Base-by-base conservation (phyloP, 73 alveolate genomes). In the Urostyla sp. region DNA sequence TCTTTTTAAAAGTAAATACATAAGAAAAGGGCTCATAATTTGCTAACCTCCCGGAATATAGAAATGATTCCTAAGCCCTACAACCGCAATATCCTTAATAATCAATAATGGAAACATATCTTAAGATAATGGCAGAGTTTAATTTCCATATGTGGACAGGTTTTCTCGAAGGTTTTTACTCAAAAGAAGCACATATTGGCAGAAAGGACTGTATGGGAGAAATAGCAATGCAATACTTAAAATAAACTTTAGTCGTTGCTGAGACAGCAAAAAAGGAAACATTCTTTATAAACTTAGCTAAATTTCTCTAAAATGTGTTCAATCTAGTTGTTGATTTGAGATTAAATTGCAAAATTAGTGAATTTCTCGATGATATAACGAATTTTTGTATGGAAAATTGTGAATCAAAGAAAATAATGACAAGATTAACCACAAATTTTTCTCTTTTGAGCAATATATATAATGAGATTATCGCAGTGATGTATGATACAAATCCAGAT, bases 161-260 rank as follows among this genome's bases (percentile, higher is more conserved):
- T 11, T 59, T 59, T 27, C 32, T 59, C 6, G 76, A 59, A 32
- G 76, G 76, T 59, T 59, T 59, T 20, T 59, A 59, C 21, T 31
- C 16, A n/a, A 59, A 55, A 59, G 76, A 34, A 18, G 37, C 76
- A 4, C 76, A 59, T 21, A 35, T 59, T 13, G 37, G 37, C 37
- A 59, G 76, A 59, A 55, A 34, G 6, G 37, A 59, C 18, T 59
- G 76, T 55, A 59, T 59, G 76, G 76, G 76, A 11, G 76, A 59
- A 5, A 31, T 6, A 2, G 16, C 32, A 36, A 5, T 59, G 57
- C 3, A 31, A 3, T 32, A 35, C 6, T 35, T 59, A 55, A 4
- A 59, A 34, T 28, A 21, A 32, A 59, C 57, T 13, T 10, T 59
- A 32, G 4, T 8, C 10, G 37, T 6, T 11, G 4, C 55, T 3